A percentile compares a stretch with the other conserved stretches of the same genome.
Conservation (phyloP, 148 eudicot genomes). For the Vaccinium macrocarpon region DNA sequence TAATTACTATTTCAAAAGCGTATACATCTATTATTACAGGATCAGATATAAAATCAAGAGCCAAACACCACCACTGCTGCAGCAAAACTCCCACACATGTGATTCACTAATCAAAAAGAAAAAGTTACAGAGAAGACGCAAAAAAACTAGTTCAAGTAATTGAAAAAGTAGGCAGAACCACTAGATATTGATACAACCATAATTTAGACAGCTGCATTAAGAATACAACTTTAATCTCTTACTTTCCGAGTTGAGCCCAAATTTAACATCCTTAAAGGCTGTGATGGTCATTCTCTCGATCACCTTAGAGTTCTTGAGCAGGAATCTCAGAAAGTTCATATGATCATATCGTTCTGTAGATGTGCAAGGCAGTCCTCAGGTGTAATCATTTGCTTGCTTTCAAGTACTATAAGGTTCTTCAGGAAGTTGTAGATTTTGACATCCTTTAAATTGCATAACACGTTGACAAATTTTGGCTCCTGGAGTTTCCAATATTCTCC, state of each 20-base stretch:
- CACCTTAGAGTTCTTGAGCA: neutral
- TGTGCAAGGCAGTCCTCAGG: neutral
- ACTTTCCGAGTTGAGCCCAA: neutral
- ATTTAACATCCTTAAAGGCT: neutral
- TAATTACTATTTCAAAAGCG: too few relatives aligned
- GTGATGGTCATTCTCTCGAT: conserved; percentile 13
- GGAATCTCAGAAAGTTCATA: conserved; percentile 2
- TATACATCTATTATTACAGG: too few relatives aligned
- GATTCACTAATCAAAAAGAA: neutral
- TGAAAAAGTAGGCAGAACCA: neutral
- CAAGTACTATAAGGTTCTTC: neutral
- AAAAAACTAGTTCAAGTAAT: neutral
- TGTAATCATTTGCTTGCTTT: neutral
- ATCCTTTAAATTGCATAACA: conserved; percentile 12
- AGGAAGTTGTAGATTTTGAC: conserved; percentile 14
- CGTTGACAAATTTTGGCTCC: neutral
- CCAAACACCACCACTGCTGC: too few relatives aligned
- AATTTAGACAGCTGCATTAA: neutral
- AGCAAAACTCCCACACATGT: too few relatives aligned
- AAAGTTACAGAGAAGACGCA: neutral
- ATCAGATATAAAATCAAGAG: too few relatives aligned
- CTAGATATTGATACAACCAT: neutral
- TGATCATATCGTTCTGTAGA: conserved; percentile 5
- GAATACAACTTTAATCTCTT: neutral
- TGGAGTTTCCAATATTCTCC: conserved; percentile 7